These are phyloP conservation scores for Fusarium paranaense DNA, from an alignment of 2,329 filamentous ascomycete species.

Conservation along the genomic window DNA sequence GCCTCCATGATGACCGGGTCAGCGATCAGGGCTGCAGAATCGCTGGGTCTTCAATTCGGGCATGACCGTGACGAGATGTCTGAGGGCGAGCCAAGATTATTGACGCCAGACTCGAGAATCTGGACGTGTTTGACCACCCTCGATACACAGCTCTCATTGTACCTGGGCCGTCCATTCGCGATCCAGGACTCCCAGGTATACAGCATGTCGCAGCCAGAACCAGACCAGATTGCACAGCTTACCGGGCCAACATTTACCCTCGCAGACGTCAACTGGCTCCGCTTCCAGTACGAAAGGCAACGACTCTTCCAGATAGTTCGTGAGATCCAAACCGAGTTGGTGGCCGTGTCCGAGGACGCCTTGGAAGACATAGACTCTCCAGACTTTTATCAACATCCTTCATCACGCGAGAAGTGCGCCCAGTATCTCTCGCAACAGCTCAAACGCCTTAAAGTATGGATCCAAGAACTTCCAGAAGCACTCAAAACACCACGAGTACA, in stretches of 20 bases:
- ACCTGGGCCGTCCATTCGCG: slow-evolving; percentile 35
- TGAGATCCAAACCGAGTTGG: slow-evolving; percentile 31
- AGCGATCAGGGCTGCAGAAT: slow-evolving; percentile 30
- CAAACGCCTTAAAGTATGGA: slow-evolving; percentile 47
- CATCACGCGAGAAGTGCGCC: slow-evolving; percentile 44
- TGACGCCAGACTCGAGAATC: slow-evolving; percentile 3
- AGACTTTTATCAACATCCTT: slow-evolving; percentile 41
- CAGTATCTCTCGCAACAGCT: slow-evolving; percentile 42
- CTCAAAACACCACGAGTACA: slow-evolving; percentile 53
- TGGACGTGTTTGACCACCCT: slow-evolving; percentile 38
- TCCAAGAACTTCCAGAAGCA: slow-evolving; percentile 48
- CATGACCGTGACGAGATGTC: neutral
- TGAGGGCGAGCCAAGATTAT: neutral
- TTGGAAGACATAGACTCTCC: slow-evolving; percentile 22
- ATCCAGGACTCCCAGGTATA: neutral
- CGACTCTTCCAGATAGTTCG: slow-evolving; percentile 29
- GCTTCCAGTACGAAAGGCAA: slow-evolving; percentile 33
- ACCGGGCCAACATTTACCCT: slow-evolving; percentile 34
- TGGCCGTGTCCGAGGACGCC: slow-evolving; percentile 23
- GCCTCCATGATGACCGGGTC: slow-evolving; percentile 32
- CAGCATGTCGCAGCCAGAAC: slow-evolving; percentile 1
- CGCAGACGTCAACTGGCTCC: slow-evolving; percentile 37
- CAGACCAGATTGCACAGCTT: slow-evolving; percentile 19
- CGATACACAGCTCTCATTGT: slow-evolving; percentile 32
- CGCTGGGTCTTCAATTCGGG: slow-evolving; percentile 31